Base-by-base conservation (phyloP, 2,329 filamentous ascomycete genomes). In the Zalaria obscura region DNA sequence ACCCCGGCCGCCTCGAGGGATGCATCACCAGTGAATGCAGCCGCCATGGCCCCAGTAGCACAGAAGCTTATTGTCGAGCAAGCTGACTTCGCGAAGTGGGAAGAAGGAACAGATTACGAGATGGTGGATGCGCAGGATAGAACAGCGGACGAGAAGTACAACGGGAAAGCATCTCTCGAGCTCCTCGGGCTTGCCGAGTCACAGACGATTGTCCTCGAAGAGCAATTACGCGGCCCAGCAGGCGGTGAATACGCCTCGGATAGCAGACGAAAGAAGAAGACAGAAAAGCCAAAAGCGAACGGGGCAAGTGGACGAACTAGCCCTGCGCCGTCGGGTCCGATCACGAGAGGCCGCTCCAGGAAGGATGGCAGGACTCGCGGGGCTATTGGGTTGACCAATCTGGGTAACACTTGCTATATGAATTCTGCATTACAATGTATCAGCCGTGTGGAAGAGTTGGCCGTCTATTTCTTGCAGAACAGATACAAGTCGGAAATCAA, bases 391-490 rank as follows among this genome's bases (percentile, higher is more conserved):
- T 67, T 98, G 40, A 78, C 76, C 48, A 98, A 98, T 55, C 67
- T 98, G 9, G 91, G 91, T 38, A 98, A 98, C 55, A 96, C 91
- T 0, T 98, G 91, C 63, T 98, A 98, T 65, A 95, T 96, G 88
- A 96, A 96, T 61, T 94, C 89, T 25, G 91, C 91, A 6, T 69
- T 96, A 41, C 91, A 98, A 58, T 98, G 91, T 58, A 76, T 98
- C 40, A 79, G 89, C 39, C 93, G 85, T 52, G 87, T 95, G 0
- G 85, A 94, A 56, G 91, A 98, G 61, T 66, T 98, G 48, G 89
- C 86, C 4, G 80, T 87, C 54, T 98, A 94, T 61, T 96, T 98
- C 61, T 62, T 95, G 39, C 70, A 61, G 54, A 57, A 78, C 45
- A 73, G 80, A 47, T 87, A 84, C 62, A 76, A 81, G 52, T 66